Evolutionary conservation across 345 rosid species (phyloP), one percentile per base, ranked within the genome.

Genomic region (Citrus reticulata): DNA sequence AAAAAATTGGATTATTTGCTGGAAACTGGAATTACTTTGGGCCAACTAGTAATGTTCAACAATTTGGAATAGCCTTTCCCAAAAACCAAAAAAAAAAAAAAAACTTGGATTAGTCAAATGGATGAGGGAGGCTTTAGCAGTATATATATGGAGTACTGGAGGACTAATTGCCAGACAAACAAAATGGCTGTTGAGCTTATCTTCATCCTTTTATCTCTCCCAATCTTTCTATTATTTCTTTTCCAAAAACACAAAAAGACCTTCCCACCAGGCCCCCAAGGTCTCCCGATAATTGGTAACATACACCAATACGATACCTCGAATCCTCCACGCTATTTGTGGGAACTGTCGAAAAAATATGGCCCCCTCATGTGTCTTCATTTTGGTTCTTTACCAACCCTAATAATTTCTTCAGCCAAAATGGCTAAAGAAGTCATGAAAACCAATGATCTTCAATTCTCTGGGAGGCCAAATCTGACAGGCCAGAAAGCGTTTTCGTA

Each of bases 251-350:
- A 77, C 29, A 70, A 40, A 70, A 58, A 27, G 17, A 30, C 30
- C 57, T 63, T 81, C 7, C 95, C 92, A 30, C 93, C 91, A 0
- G 90, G 91, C 0, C 93, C 91, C 30, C 20, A 4, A 13, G 79
- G 75, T 2, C 87, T 90, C 79, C 92, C 91, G 4, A 46, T 90
- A 11, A 78, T 90, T 32, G 91, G 93, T 9, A 91, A 90, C 85
- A 75, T 91, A 34, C 87, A 80, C 77, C 91, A 86, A 60, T 75
- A 89, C 60, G 61, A 69, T 37, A 73, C 2, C 22, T 57, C 81
- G 10, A 67, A 66, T 79, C 83, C 81, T 57, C 89, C 86, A 72
- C 72, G 34, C 1, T 74, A 77, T 46, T 71, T 90, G 34, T 42
- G 81, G 81, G 54, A 81, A 19, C 91, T 90, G 67, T 88, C 93